Evolutionary conservation across 768 basidiomycete species (phyloP), one percentile per base, ranked within the genome.

Genomic region (Amanita inopinata): DNA sequence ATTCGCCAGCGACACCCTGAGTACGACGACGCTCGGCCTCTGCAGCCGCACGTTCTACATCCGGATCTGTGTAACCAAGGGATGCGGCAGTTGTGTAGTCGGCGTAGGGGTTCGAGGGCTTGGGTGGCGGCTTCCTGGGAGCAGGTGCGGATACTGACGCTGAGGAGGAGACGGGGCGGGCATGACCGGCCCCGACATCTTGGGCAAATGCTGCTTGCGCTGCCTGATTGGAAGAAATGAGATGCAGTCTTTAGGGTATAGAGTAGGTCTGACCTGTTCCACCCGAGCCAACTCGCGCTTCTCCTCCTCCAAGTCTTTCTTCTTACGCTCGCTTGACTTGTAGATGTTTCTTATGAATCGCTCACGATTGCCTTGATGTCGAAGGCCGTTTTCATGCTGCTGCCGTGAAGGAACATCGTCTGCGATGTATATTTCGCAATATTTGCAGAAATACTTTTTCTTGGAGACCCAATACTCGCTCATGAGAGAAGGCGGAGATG

Each of bases 391-490:
- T 62, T 98, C 96, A 56, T 99, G 96, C 41, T 89, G 89, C 50
- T 76, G 70, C 39, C 87, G 74, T 1, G 94, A 97, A 47, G 96
- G 85, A 7, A 70, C 89, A 70, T 99, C 94, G 64, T 99, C 96
- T 40, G 91, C 77, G 48, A 99, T 97, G 67, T 83, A 97, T 49
- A 90, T 91, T 38, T 91, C 86, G 67, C 96, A 98, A 69, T 97
- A 97, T 59, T 92, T 91, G 80, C 92, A 96, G 58, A 77, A 85
- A 63, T 93, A 94, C 53, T 80, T 83, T 63, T 92, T 91, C 59
- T 86, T 80, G 18, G 88, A 88, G 49, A 92, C 83, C 89, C 90
- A 93, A 60, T 83, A 92, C 60, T 92, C 89, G 51, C 79, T 81
- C 89, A 91, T 92, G 58, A 52, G 53, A 49, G 46, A 36, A 10